Base-by-base conservation (phyloP, 495 filamentous ascomycete species). In the Xylaria palmicola region DNA sequence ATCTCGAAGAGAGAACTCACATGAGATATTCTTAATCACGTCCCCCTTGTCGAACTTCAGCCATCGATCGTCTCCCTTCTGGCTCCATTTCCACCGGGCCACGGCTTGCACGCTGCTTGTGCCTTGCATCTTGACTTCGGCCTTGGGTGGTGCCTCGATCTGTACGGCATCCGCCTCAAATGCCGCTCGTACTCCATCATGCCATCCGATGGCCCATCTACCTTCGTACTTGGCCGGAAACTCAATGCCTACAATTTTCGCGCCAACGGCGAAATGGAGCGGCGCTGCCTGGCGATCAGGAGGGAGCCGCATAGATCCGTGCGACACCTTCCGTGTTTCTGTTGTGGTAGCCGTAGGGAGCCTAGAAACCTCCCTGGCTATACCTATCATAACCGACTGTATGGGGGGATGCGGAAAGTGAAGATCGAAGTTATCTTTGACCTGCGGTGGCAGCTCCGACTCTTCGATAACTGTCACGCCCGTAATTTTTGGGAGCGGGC, bases 151-250 rank as follows among this genome's bases (percentile, higher is more conserved):
- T 30, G 64, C 58, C 24, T 77, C 68, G 29, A 81, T 64, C 34
- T 66, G 64, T 8, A 82, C 67, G 0, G 65, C 55, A n/a, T 76
- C 73, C 47, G 68, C 54, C 39, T 78, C 79, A 54, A 82, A 77
- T 17, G 70, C 68, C 1, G 73, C 79, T 30, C 68, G 59, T 9
- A 66, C 65, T 3, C 76, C 74, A 47, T 82, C 79, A 26, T 79
- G 77, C 74, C 79, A 81, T 7, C 78, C 79, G 9, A 75, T 63
- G 17, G 71, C 75, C 78, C 79, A 83, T 59, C 77, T 69, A n/a
- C 80, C 80, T 3, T 65, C 62, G 53, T 78, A 81, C 44, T 66
- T 60, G 13, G 62, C 61, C 0, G 77, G 78, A 56, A 80, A 83
- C 34, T 77, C 75, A 19, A 81, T 70, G 0, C 77, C 78, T 10